Conservation (phyloP, 1,284 basidiomycete species). For the Ganoderma lingzhi region DNA sequence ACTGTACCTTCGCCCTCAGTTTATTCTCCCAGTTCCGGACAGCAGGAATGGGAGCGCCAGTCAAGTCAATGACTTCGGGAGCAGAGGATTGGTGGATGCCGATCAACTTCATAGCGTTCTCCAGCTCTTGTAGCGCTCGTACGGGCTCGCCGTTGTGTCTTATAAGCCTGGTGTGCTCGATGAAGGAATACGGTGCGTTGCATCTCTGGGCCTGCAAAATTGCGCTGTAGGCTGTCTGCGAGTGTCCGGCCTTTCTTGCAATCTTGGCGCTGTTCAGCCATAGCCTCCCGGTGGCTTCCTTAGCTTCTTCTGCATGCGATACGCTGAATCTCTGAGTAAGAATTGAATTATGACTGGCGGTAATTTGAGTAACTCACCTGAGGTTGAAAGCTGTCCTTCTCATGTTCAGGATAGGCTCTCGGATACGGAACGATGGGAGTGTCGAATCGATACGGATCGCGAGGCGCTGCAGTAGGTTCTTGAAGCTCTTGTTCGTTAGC, state of each 20-base stretch:
- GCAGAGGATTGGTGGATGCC: slow-evolving; percentile 14
- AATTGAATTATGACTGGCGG: not conserved
- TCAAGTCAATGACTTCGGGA: slow-evolving; percentile 18
- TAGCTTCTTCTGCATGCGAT: not conserved
- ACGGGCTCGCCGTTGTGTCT: slow-evolving; percentile 85
- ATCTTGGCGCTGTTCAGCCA: slow-evolving; percentile 97
- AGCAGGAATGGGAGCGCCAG: slow-evolving; percentile 6
- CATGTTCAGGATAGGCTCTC: slow-evolving; percentile 92
- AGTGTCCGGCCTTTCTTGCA: slow-evolving; percentile 93
- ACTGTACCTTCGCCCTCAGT: slow-evolving; percentile 76
- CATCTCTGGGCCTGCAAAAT: slow-evolving; percentile 90
- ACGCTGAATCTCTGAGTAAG: not conserved
- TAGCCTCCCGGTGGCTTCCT: slow-evolving; percentile 75
- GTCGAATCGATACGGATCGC: slow-evolving; percentile 78
- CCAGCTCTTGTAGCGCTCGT: slow-evolving; percentile 89
- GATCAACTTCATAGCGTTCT: slow-evolving; percentile 68
- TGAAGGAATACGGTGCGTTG: slow-evolving; percentile 82
- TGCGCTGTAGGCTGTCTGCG: slow-evolving; percentile 97
- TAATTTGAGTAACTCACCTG: slow-evolving; percentile 50
- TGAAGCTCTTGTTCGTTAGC: slow-evolving; percentile 20
- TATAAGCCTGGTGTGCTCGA: slow-evolving; percentile 92
- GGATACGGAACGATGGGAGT: slow-evolving; percentile 90
- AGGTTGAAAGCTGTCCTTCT: slow-evolving; percentile 87
- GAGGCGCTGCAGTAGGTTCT: slow-evolving; percentile 56
- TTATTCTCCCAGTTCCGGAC: slow-evolving; percentile 53